These are phyloP conservation scores for Orobanche coerulescens DNA, from an alignment of 257 asterid species.

Conservation along the genomic window DNA sequence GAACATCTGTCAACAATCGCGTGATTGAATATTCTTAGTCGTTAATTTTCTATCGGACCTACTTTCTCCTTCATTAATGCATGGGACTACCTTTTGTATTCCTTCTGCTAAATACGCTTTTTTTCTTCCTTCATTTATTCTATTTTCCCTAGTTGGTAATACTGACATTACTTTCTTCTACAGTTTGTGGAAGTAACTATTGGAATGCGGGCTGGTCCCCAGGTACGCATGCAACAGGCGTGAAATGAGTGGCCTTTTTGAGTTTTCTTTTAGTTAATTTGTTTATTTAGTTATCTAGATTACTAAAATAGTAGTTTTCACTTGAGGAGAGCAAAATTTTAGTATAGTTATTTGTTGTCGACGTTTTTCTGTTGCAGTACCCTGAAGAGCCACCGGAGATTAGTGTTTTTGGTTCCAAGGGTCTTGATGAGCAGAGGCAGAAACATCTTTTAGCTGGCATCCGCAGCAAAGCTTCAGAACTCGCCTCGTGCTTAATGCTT, in stretches of 20 bases:
- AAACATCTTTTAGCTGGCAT: slow-evolving; percentile 47
- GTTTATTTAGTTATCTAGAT: not conserved
- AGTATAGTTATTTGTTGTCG: not conserved
- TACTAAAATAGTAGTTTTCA: not conserved
- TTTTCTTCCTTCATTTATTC: not conserved
- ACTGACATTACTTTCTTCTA: slow-evolving; percentile 20
- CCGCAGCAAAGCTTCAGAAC: slow-evolving; percentile 48
- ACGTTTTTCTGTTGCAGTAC: slow-evolving; percentile 48
- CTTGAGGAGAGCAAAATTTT: not conserved
- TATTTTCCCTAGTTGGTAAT: slow-evolving; percentile 6
- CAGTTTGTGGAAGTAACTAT: slow-evolving; percentile 90
- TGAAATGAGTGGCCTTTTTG: no score
- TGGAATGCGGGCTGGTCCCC: slow-evolving; percentile 56
- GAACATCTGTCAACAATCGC: not conserved
- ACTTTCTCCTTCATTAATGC: not conserved
- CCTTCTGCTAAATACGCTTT: slow-evolving; percentile 11
- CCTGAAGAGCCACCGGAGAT: slow-evolving; percentile 76
- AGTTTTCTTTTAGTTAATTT: no score
- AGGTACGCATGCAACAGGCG: no score
- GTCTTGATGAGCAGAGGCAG: slow-evolving; percentile 76
- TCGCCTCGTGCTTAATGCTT: slow-evolving; percentile 74
- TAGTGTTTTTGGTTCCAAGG: slow-evolving; percentile 67
- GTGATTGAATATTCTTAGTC: not conserved
- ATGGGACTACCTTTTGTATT: not conserved
- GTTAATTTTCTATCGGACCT: not conserved